Evolutionary conservation across 768 basidiomycete genomes (phyloP).

Genomic region (Mycena galericulata): DNA sequence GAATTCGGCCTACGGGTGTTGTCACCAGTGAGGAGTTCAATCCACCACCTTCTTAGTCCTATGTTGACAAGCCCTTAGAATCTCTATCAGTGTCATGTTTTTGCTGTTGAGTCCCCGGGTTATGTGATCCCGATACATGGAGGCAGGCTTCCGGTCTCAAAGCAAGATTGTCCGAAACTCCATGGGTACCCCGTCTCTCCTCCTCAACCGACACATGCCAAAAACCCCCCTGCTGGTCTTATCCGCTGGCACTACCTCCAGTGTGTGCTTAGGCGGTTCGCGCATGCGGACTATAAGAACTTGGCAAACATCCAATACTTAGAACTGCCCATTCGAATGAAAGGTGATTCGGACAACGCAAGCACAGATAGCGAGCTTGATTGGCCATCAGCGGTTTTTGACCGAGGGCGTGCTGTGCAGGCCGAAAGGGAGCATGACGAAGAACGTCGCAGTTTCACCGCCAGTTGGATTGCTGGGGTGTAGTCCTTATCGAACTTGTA

Average conservation of each 20-base stretch:
- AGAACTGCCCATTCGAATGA: not conserved
- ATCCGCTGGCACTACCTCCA: conserved; percentile 8
- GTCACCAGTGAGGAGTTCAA: no score
- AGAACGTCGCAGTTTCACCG: not conserved
- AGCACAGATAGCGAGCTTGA: conserved; percentile 1
- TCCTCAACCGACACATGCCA: not conserved
- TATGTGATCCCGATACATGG: not conserved
- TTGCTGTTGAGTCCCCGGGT: not conserved
- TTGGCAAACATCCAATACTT: not conserved
- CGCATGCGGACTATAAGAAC: not conserved
- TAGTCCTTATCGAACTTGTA: no score
- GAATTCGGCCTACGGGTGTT: not conserved
- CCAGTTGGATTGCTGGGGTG: not conserved
- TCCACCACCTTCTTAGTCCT: not conserved
- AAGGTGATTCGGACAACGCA: not conserved
- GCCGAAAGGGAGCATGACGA: not conserved
- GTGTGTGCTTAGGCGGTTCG: not conserved
- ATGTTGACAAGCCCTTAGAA: not conserved
- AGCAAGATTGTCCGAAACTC: not conserved
- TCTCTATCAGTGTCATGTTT: not conserved
- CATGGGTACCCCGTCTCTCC: not conserved
- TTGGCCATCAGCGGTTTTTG: conserved; percentile 1
- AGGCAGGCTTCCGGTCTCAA: not conserved
- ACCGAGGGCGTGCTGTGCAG: not conserved
- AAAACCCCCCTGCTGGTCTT: not conserved